These are phyloP conservation scores for Coniochaeta hoffmannii DNA, from an alignment of 2,329 filamentous ascomycete species.

Conservation along the genomic window DNA sequence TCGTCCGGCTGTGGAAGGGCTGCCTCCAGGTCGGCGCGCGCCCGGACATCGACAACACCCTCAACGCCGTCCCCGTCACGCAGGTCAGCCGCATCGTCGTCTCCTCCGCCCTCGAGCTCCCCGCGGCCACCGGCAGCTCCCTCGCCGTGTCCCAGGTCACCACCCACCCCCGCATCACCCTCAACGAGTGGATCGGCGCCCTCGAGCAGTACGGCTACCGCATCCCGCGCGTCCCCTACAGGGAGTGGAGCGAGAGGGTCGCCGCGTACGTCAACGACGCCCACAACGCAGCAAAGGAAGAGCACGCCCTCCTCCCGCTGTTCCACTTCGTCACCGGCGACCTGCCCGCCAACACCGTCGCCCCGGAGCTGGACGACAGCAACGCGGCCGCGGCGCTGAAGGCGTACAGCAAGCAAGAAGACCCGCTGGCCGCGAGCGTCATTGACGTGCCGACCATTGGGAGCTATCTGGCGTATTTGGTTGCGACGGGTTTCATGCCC, in stretches of 20 bases:
- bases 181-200: neutral
- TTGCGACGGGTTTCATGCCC: neutral
- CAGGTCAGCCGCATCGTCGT: neutral
- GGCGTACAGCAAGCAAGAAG: neutral
- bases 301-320: conserved; percentile 45
- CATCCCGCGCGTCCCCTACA: neutral
- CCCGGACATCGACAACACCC: neutral
- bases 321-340: conserved; percentile 66
- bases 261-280: neutral
- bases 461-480: neutral
- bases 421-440: neutral
- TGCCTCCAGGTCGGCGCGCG: neutral
- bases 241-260: neutral
- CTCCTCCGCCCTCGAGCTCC: neutral
- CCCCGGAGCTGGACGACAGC: conserved; percentile 57
- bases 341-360: conserved; percentile 59
- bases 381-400: neutral
- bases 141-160: neutral
- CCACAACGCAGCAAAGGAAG: conserved; percentile 15
- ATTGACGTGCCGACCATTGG: neutral
- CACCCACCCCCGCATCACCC: neutral
- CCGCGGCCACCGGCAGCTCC: neutral
- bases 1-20: neutral
- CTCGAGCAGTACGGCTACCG: neutral
- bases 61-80: neutral